Evolutionary conservation across 2,329 filamentous ascomycete genomes (phyloP).

Genomic region (Emergomyces africanus): DNA sequence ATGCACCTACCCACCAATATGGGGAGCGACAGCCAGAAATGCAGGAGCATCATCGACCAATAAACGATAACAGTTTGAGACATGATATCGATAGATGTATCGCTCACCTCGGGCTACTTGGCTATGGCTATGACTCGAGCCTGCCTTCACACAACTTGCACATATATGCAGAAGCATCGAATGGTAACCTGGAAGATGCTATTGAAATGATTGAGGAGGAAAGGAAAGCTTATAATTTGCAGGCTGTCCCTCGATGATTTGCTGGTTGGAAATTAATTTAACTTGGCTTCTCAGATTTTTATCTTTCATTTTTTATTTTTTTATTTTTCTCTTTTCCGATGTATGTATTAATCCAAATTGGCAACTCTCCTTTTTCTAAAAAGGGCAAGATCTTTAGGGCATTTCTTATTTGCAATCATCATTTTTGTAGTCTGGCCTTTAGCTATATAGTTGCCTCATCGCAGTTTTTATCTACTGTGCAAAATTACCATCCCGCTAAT

Average conservation of each 20-base stretch:
- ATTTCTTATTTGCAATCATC: not conserved
- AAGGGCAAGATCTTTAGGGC: not conserved
- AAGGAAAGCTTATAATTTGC: constrained; percentile 28
- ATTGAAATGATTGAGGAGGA: constrained; percentile 41
- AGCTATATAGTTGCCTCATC: not conserved
- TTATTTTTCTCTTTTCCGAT: not conserved
- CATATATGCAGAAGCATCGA: constrained; percentile 33
- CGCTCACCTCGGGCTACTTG: constrained; percentile 26
- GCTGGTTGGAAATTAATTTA: not conserved
- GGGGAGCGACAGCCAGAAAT: not conserved
- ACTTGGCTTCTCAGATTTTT: too few relatives aligned
- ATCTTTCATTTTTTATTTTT: too few relatives aligned
- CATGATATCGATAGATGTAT: constrained; percentile 25
- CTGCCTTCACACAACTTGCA: constrained; percentile 27
- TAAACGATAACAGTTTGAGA: not conserved
- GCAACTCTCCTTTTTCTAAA: not conserved
- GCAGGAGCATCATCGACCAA: not conserved
- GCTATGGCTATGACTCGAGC: constrained; percentile 25
- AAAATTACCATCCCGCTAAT: not conserved
- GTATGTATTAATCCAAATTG: not conserved
- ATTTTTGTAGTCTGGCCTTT: not conserved
- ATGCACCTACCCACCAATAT: not conserved
- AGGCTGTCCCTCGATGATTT: constrained; percentile 3
- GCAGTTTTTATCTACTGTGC: not conserved
- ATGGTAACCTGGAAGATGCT: constrained; percentile 31